These are phyloP conservation scores for Medicago truncatula DNA, from an alignment of 306 rosid genomes.

Conservation along the genomic window DNA sequence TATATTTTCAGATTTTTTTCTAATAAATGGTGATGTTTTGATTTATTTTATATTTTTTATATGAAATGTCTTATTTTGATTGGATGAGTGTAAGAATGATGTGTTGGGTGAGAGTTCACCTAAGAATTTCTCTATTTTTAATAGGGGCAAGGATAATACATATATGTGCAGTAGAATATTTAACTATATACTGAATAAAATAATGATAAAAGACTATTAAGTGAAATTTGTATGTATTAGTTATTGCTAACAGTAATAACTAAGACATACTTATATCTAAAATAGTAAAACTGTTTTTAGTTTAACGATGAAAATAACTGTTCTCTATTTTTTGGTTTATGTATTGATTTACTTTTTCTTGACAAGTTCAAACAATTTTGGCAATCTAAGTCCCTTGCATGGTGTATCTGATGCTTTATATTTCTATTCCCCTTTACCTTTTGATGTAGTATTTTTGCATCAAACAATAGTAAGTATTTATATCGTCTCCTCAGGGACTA, in stretches of 20 bases:
- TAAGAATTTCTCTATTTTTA: too few species aligned
- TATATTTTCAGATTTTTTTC: too few species aligned
- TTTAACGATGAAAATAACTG: constrained; percentile 2
- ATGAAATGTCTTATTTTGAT: too few species aligned
- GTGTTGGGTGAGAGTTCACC: too few species aligned
- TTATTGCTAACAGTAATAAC: too few species aligned
- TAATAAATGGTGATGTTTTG: too few species aligned
- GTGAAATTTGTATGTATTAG: too few species aligned
- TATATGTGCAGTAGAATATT: not conserved
- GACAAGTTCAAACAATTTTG: constrained; percentile 4
- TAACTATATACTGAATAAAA: not conserved
- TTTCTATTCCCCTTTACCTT: not conserved
- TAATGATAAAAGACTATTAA: constrained; percentile 3
- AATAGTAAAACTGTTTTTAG: constrained; percentile 2
- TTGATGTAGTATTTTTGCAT: too few species aligned
- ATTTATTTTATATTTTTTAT: too few species aligned
- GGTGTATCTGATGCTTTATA: constrained; percentile 27
- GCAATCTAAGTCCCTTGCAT: not conserved
- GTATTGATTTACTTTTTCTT: constrained; percentile 2
- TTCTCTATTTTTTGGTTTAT: constrained; percentile 29
- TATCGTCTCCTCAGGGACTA: too few species aligned
- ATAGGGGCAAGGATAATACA: constrained; percentile 1
- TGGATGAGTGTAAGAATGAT: too few species aligned
- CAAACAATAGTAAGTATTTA: too few species aligned
- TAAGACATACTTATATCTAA: not conserved